Evolutionary conservation across 2,329 filamentous ascomycete genomes (phyloP).

Genomic region (Cercospora janseana): DNA sequence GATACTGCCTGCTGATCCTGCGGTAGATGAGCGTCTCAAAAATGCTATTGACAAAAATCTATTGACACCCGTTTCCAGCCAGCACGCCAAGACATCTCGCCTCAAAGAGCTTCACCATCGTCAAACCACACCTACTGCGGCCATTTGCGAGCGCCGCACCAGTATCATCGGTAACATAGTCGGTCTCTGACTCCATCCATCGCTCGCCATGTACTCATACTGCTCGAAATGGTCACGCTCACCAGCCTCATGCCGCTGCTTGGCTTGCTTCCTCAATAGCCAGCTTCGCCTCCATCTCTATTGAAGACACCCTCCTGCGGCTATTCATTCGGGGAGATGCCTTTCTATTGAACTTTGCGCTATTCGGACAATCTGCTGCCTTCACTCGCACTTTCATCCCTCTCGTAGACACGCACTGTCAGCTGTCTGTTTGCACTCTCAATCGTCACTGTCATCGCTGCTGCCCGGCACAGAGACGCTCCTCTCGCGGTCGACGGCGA

Average conservation of each 20-base stretch:
- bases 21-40: constrained; percentile 22
- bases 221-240: constrained; percentile 1
- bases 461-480: constrained; percentile 9
- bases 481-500: constrained; percentile 18
- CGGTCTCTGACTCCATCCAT: not conserved
- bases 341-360: constrained; percentile 24
- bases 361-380: constrained; percentile 21
- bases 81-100: constrained; percentile 18
- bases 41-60: constrained; percentile 28
- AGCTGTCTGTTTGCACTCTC: constrained; percentile 16
- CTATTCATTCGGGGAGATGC: constrained; percentile 30
- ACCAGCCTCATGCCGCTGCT: not conserved
- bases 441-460: constrained; percentile 16
- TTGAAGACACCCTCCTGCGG: constrained; percentile 34
- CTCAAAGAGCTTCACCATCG: constrained; percentile 22
- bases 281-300: constrained; percentile 22
- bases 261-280: constrained; percentile 12
- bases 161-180: not conserved
- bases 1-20: not conserved
- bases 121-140: constrained; percentile 17
- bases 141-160: not conserved
- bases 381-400: constrained; percentile 5
- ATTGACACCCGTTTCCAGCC: constrained; percentile 34
- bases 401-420: constrained; percentile 19
- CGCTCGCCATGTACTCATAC: not conserved